Evolutionary conservation across 2,329 filamentous ascomycete genomes (phyloP).

Genomic region (Botryotinia calthae): DNA sequence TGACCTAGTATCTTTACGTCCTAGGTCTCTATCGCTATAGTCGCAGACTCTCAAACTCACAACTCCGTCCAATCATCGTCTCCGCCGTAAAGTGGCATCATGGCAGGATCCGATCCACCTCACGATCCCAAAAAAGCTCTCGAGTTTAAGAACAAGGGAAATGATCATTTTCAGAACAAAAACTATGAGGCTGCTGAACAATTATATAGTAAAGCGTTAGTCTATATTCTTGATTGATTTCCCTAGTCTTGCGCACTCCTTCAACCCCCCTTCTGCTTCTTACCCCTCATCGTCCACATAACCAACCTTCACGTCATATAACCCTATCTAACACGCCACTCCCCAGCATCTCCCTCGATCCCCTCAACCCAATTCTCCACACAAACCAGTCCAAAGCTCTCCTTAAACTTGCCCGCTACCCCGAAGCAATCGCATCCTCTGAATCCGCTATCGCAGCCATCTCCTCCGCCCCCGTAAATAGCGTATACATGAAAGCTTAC

Average conservation of each 20-base stretch:
- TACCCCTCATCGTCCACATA: neutral
- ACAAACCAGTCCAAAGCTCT: conserved; percentile 87
- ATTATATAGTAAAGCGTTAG: conserved; percentile 70
- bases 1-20: neutral
- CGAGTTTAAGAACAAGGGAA: conserved; percentile 37
- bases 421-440: conserved; percentile 75
- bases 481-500: conserved; percentile 66
- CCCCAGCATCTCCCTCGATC: conserved; percentile 70
- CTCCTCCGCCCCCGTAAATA: conserved; percentile 25
- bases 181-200: conserved; percentile 66
- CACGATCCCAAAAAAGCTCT: conserved; percentile 29
- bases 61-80: neutral
- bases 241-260: neutral
- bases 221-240: conserved; percentile 23
- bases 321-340: neutral
- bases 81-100: conserved; percentile 20
- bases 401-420: conserved; percentile 70
- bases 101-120: conserved; percentile 30
- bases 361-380: conserved; percentile 74
- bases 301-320: neutral
- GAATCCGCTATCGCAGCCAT: conserved; percentile 60
- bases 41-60: neutral
- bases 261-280: neutral
- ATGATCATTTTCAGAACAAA: conserved; percentile 58
- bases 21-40: neutral